Evolutionary conservation across 2,329 filamentous ascomycete genomes (phyloP).

Genomic region (Phialophora verrucosa): DNA sequence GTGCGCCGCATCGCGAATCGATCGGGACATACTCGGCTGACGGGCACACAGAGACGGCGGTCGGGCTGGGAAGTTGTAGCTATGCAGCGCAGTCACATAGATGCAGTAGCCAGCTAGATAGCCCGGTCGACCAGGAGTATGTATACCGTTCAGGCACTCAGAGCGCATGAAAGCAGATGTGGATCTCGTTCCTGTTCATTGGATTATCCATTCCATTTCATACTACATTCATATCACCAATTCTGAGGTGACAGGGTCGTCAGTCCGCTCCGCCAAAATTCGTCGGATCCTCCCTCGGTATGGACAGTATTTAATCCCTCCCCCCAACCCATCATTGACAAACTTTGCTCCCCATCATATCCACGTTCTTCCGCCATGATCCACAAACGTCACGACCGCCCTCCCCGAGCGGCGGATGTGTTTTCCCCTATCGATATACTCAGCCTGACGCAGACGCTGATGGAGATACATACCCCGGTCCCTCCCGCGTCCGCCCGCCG

Average conservation of each 20-base stretch:
- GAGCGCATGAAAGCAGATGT: too few relatives aligned
- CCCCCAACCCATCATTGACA: background rate
- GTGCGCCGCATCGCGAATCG: too few relatives aligned
- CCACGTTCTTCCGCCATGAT: constrained; percentile 23
- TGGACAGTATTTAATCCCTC: background rate
- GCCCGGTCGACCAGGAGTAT: background rate
- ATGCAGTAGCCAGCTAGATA: background rate
- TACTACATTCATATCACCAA: too few relatives aligned
- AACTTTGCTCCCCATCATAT: constrained; percentile 6
- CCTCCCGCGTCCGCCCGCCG: background rate
- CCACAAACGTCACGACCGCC: constrained; percentile 19
- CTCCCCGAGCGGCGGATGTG: background rate
- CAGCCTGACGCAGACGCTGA: background rate
- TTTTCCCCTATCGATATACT: background rate
- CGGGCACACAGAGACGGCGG: background rate
- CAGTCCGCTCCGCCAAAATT: too few relatives aligned
- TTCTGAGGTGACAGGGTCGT: too few relatives aligned
- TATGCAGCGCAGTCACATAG: too few relatives aligned
- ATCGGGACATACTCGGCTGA: too few relatives aligned
- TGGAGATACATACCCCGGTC: too few relatives aligned
- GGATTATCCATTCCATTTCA: too few relatives aligned
- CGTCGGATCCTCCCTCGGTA: too few relatives aligned
- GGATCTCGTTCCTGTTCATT: too few relatives aligned
- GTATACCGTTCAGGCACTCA: background rate
- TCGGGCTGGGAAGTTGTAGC: background rate